Evolutionary conservation across 495 filamentous ascomycete genomes (phyloP), one percentile per base, ranked within the genome.

Genomic region (Trichoderma virens): DNA sequence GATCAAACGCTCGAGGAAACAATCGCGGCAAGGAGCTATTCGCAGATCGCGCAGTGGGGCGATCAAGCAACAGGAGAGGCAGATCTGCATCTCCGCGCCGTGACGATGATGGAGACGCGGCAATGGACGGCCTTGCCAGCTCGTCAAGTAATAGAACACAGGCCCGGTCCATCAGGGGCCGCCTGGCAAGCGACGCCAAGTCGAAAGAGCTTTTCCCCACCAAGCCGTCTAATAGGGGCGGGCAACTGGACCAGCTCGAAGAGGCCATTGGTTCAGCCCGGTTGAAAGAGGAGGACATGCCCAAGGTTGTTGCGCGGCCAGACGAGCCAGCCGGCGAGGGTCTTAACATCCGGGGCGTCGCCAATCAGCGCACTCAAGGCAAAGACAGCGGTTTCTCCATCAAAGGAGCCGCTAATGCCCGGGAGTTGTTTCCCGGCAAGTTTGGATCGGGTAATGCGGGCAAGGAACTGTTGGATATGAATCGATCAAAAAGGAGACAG

Each of bases 141-240:
- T 64, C 71, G 45, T 47, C 73, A 61, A 73, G 74, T 62, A 82
- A 78, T 69, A 71, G 80, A 18, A 71, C 76, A 38, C 80, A 72
- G 60, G 80, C 80, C 38, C 75, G 77, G 43, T 72, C 77, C 23
- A 73, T 78, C 41, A 82, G 77, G 69, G 78, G 78, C 62, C 74
- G 74, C 9, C 60, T 76, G 0, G 67, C 71, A 28, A 72, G 65
- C 41, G 71, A 74, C 9, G 76, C 70, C 59, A 28, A 60, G 16
- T 47, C 67, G n/a, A 90, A 88, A 65, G 90, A 94, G 66, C 81
- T 92, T 2, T 90, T 94, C 70, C 88, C 90, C 0, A 79, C 76
- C 60, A 88, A 86, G 67, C 72, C 78, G 8, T 65, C 62, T 62
- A 61, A 73, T 68, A 69, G 72, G 71, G 61, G 61, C 11, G 67